Evolutionary conservation across 495 filamentous ascomycete genomes (phyloP), one percentile per base, ranked within the genome.

Genomic region (Daldinia grandis): DNA sequence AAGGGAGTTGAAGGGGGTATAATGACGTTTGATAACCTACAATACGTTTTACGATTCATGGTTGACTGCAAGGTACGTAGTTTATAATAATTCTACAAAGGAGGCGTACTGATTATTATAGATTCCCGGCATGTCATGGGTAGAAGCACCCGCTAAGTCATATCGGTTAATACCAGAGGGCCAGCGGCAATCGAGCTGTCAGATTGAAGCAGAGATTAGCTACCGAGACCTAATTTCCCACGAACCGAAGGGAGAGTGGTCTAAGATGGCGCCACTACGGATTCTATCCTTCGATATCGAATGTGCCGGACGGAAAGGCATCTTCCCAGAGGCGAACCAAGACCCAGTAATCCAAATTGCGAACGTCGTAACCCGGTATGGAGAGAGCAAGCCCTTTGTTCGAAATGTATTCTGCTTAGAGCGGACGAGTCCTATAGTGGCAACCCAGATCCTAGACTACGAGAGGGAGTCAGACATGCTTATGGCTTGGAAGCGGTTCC

Each of bases 301-400:
- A 78, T 99, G 95, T 77, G 96, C 95, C 65, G 95, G 95, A 27
- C 92, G 95, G 68, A 97, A 98, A 79, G 95, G 95, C 40, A 90
- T 99, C 76, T 99, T 99, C 77, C 95, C 95, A 4, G 95, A 98
- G 79, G 87, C 96, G 21, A 85, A 93, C 65, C 80, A 92, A 27
- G 95, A 99, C 76, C 93, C 94, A 0, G 95, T 99, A 58, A 99
- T 99, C 67, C 95, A 99, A 76, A 99, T 99, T 66, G 95, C 96
- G 35, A 98, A 97, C 73, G 87, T 98, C n/a, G 93, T 99, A 14
- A 98, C 95, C 30, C 86, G 91, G 74, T 97, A 97, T 72, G 95
- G 95, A 83, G 96, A 98, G 71, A 87, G 91, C 58, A 98, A 98
- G 76, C 93, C 95, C 0, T 99, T 99, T 69, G 87, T 98, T 24